phyloP scores from a whole-genome alignment of 208 protist species.

The Phytomonas francai region DNA sequence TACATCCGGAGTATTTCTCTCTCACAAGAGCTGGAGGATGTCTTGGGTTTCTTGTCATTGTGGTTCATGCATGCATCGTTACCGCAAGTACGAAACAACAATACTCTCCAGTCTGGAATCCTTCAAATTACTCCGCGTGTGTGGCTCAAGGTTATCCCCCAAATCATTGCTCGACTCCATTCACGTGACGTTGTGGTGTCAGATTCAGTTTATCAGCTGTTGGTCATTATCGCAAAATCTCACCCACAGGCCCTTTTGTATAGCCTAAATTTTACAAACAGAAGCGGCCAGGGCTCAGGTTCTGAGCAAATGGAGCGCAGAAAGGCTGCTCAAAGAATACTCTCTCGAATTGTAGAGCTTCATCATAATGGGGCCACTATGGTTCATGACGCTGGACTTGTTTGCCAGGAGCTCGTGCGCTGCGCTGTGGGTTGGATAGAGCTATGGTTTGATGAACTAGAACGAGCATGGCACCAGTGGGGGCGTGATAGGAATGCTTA shows the following conservation, averaged over 20 bases:
- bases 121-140: conserved; percentile 92
- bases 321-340: conserved; percentile 69
- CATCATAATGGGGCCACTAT: conserved; percentile 81
- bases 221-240: conserved; percentile 90
- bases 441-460: conserved; percentile 93
- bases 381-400: conserved; percentile 94
- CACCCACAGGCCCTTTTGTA: conserved; percentile 99
- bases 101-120: conserved; percentile 82
- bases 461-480: conserved; percentile 94
- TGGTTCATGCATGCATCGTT: conserved; percentile 87
- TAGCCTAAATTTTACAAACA: conserved; percentile 97
- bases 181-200: conserved; percentile 81
- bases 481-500: conserved; percentile 93
- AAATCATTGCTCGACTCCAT: conserved; percentile 98
- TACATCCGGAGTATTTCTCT: conserved; percentile 92
- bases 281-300: conserved; percentile 27
- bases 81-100: conserved; percentile 41
- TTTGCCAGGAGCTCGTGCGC: conserved; percentile 96
- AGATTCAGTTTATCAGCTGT: conserved; percentile 90
- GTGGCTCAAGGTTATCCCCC: conserved; percentile 99
- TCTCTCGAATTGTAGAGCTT: conserved; percentile 65
- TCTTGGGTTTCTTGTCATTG: conserved; percentile 97
- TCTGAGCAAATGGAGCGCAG: conserved; percentile 53
- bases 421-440: conserved; percentile 97
- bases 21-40: conserved; percentile 93